Base-by-base conservation (phyloP, 148 eudicot species). In the Polygonum aviculare region DNA sequence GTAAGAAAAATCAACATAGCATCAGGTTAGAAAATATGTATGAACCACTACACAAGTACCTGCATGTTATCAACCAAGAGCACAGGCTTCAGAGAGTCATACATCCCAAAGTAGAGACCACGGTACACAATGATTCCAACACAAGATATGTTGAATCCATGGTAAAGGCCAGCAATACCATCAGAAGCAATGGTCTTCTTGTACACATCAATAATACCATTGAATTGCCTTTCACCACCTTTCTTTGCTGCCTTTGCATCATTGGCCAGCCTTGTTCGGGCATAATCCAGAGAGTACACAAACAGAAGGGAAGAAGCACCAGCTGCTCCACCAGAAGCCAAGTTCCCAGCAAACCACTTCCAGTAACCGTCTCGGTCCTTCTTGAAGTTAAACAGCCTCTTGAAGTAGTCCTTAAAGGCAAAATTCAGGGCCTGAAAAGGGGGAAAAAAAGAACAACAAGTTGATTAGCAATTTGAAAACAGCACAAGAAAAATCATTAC, bases 261-360 rank as follows among this genome's bases (percentile, higher is more conserved):
- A 77, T 87, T 92, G 40, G 97, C 93, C 80, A 92, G 78, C 26
- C 97, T 87, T 4, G 95, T 92, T 52, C 95, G 82, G 44, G 93
- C 95, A 5, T 11, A 92, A 79, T 92, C 97, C 63, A 92, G 69
- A 15, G 95, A 86, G 69, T 92, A 92, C 69, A 88, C 95, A 72
- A 90, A 87, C 51, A 89, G 69, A 26, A 80, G 84, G 57, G 97
- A 92, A 36, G 93, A 80, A 63, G 95, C 95, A 80, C 97, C 95
- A 78, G 97, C 97, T 54, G 85, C 87, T 45, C 88, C 97, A 77
- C 97, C 97, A 31, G 94, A 88, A 7, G 94, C 94, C 83, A 92
- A 80, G 79, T 90, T 92, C 49, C 93, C 93, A 0, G 85, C 93
- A 86, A 91, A 91, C 97, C 97, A 89, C 75, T 88, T 88, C 97